Conservation (phyloP, 2,329 filamentous ascomycete species). For the Truncatella angustata region DNA sequence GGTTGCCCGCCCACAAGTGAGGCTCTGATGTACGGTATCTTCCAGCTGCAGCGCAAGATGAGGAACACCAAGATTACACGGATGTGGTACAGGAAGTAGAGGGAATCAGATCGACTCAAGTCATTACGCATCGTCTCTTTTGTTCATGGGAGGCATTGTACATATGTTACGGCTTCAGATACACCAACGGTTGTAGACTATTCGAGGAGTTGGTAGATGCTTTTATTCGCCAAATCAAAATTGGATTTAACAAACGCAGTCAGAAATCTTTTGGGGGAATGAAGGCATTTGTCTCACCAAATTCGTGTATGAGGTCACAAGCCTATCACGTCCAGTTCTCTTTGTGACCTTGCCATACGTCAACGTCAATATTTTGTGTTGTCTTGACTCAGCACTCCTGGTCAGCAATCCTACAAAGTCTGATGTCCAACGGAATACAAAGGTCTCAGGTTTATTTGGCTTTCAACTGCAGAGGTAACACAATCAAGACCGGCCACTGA, state of each 20-base stretch:
- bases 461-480: no score
- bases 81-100: slow-evolving; percentile 59
- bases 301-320: no score
- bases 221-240: background rate
- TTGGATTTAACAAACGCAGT: no score
- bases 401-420: no score
- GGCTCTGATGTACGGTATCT: slow-evolving; percentile 68
- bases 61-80: slow-evolving; percentile 54
- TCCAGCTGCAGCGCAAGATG: slow-evolving; percentile 77
- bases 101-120: background rate
- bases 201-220: slow-evolving; percentile 1
- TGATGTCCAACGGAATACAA: no score
- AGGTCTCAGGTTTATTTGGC: no score
- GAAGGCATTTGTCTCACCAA: background rate
- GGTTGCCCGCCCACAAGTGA: slow-evolving; percentile 66
- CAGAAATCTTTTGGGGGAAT: no score
- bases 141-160: slow-evolving; percentile 9
- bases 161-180: slow-evolving; percentile 6
- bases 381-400: no score
- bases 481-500: no score
- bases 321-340: no score
- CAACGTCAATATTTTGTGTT: no score
- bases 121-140: slow-evolving; percentile 7
- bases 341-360: no score
- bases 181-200: slow-evolving; percentile 5